Percentiles rank a stretch among this genome's conserved stretches.
phyloP scores from a whole-genome alignment of 2,329 filamentous ascomycete species.

The Laburnicola sp. region DNA sequence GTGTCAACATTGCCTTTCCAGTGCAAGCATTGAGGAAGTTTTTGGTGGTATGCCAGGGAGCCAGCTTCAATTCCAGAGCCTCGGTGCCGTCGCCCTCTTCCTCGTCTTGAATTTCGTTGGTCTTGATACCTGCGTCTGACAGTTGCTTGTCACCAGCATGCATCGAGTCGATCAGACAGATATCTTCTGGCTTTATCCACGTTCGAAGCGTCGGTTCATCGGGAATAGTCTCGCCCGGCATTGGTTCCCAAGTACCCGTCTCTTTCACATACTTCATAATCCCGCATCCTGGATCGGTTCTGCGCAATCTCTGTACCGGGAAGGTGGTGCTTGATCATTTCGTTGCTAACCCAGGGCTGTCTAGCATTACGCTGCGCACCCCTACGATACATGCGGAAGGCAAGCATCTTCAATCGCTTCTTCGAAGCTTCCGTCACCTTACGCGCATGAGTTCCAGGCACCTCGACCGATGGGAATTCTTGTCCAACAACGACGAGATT shows the following conservation, averaged over 20 bases:
- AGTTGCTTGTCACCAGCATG: conserved; percentile 91
- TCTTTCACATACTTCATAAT: conserved; percentile 91
- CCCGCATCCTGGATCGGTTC: conserved; percentile 94
- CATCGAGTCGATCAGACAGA: conserved; percentile 94
- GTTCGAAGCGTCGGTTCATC: conserved; percentile 79
- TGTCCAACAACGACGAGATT: conserved; percentile 91
- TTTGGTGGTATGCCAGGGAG: conserved; percentile 95
- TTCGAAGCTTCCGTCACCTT: conserved; percentile 98
- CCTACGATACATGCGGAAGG: conserved; percentile 83
- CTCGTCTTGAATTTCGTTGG: conserved; percentile 64
- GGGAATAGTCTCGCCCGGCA: conserved; percentile 71
- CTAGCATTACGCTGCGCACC: conserved; percentile 70
- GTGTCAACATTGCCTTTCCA: conserved; percentile 93
- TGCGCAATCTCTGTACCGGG: conserved; percentile 92
- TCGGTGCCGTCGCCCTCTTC: conserved; percentile 68
- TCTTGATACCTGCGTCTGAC: conserved; percentile 84
- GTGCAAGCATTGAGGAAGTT: conserved; percentile 93
- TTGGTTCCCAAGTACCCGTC: conserved; percentile 77
- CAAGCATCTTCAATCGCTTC: conserved; percentile 94
- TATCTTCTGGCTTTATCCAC: conserved; percentile 94
- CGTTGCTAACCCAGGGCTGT: conserved; percentile 79
- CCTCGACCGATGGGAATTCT: conserved; percentile 86
- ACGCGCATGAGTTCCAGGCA: conserved; percentile 89
- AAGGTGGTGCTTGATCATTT: conserved; percentile 68
- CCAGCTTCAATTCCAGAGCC: conserved; percentile 83